phyloP scores from a whole-genome alignment of 345 rosid genomes.

The Brassica nigra region DNA sequence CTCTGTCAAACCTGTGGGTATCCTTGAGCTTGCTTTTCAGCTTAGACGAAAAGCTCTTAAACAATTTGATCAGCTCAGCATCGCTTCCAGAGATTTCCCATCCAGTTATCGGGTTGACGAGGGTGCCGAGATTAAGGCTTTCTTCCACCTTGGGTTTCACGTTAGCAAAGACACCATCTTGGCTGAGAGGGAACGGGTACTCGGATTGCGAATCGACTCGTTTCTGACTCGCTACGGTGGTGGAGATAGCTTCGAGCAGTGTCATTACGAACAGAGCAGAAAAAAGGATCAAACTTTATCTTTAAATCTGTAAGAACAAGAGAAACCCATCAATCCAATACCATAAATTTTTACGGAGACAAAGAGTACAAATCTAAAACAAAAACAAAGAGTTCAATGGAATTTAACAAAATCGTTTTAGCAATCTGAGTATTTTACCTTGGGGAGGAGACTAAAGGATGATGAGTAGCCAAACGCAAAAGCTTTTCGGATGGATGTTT shows the following conservation, averaged over 20 bases:
- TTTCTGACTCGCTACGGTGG: conserved; percentile 48
- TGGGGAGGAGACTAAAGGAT: not conserved
- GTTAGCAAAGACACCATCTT: conserved; percentile 52
- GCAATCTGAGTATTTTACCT: not conserved
- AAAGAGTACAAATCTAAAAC: not conserved
- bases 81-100: conserved; percentile 63
- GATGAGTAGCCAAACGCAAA: not conserved
- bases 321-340: conserved; percentile 18
- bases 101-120: conserved; percentile 57
- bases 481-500: not conserved
- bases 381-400: not conserved
- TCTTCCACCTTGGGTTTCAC: conserved; percentile 70
- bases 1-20: conserved; percentile 49
- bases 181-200: conserved; percentile 59
- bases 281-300: conserved; percentile 11
- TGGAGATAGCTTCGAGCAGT: conserved; percentile 65
- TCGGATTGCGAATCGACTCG: conserved; percentile 42
- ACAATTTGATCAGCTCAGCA: conserved; percentile 48
- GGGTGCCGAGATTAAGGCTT: conserved; percentile 46
- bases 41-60: conserved; percentile 53
- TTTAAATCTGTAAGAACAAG: conserved; percentile 34
- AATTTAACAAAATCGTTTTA: not conserved
- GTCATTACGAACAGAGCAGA: conserved; percentile 47
- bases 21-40: conserved; percentile 64
- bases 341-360: conserved; percentile 3